phyloP scores from a whole-genome alignment of 805 yeast genomes.

The Nakazawaea sp. region DNA sequence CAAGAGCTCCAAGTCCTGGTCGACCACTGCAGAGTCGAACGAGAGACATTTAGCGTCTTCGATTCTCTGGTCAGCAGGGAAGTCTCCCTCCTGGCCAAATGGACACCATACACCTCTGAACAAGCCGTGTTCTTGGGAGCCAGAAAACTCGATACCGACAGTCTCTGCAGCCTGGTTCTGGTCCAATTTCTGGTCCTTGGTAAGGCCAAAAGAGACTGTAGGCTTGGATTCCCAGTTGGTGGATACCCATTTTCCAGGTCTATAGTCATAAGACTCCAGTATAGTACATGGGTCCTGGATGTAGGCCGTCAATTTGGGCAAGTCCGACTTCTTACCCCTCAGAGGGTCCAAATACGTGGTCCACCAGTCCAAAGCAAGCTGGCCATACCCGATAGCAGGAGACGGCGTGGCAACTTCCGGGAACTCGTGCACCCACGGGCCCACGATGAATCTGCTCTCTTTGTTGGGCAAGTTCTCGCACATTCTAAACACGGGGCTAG shows the following conservation, averaged over 20 bases:
- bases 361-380: slow-evolving; percentile 34
- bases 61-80: slow-evolving; percentile 35
- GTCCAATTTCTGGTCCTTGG: slow-evolving; percentile 12
- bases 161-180: neutral
- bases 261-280: slow-evolving; percentile 27
- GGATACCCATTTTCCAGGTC: slow-evolving; percentile 36
- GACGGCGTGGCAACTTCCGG: slow-evolving; percentile 41
- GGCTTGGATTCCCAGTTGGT: slow-evolving; percentile 15
- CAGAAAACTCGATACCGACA: slow-evolving; percentile 19
- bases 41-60: slow-evolving; percentile 33
- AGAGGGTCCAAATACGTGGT: slow-evolving; percentile 28
- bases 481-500: slow-evolving; percentile 37
- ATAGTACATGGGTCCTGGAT: slow-evolving; percentile 35
- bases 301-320: slow-evolving; percentile 32
- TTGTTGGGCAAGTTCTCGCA: slow-evolving; percentile 32
- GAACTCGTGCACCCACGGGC: slow-evolving; percentile 44
- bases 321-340: slow-evolving; percentile 16
- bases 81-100: slow-evolving; percentile 38
- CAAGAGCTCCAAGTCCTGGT: slow-evolving; percentile 20
- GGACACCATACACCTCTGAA: slow-evolving; percentile 41
- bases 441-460: slow-evolving; percentile 29
- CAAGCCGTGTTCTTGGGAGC: slow-evolving; percentile 32
- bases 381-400: slow-evolving; percentile 37
- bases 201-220: slow-evolving; percentile 12
- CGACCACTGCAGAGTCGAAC: slow-evolving; percentile 25